A percentile compares a stretch with the other conserved stretches of the same genome.
Conservation (phyloP, 495 filamentous ascomycete species). For the Penicillium ucsense region DNA sequence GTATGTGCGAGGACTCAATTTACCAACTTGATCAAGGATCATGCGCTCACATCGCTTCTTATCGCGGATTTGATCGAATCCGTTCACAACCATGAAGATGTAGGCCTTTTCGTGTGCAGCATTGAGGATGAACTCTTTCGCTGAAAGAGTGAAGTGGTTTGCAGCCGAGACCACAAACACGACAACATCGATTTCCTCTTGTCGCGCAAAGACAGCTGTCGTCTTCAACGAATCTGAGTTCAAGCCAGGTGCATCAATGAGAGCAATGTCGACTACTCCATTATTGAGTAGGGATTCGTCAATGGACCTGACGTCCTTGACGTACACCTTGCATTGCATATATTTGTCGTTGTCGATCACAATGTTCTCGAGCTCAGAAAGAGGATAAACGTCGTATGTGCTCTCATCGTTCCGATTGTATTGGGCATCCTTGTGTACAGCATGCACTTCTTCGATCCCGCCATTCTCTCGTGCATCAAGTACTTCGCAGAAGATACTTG, state of each 20-base stretch:
- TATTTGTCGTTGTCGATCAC: conserved; percentile 80
- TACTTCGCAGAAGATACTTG: conserved; percentile 96
- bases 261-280: conserved; percentile 92
- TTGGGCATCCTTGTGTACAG: conserved; percentile 65
- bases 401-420: conserved; percentile 89
- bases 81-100: conserved; percentile 98
- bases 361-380: conserved; percentile 74
- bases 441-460: conserved; percentile 89
- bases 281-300: conserved; percentile 95
- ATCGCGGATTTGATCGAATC: conserved; percentile 87
- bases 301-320: conserved; percentile 82
- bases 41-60: conserved; percentile 79
- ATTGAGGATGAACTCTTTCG: conserved; percentile 93
- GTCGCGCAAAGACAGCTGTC: conserved; percentile 88
- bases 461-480: conserved; percentile 84
- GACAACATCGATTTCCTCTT: conserved; percentile 98
- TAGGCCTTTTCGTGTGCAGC: conserved; percentile 96
- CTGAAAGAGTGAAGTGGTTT: conserved; percentile 93
- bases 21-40: conserved; percentile 80
- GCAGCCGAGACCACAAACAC: conserved; percentile 96
- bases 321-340: conserved; percentile 92
- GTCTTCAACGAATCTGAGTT: conserved; percentile 96
- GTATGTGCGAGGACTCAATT: conserved; percentile 79
- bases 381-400: conserved; percentile 76
- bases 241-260: conserved; percentile 92